Percentiles rank a stretch among this genome's conserved stretches.
phyloP scores from a whole-genome alignment of 129 eudicot species.

The Centrapalus pauciflorus region DNA sequence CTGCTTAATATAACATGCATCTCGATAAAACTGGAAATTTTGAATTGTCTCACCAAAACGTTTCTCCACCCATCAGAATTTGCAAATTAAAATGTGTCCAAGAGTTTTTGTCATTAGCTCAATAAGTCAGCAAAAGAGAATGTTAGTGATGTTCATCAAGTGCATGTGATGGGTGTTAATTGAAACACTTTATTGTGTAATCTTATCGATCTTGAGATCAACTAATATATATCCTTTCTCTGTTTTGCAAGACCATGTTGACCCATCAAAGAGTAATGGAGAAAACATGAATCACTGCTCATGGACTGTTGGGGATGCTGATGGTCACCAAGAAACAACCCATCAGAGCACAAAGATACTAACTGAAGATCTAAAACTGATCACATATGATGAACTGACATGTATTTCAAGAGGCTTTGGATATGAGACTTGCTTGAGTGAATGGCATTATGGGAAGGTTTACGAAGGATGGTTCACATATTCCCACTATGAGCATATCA shows the following conservation, averaged over 20 bases:
- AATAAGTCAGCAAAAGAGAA: too few relatives aligned
- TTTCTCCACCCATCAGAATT: too few relatives aligned
- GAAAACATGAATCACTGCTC: not conserved
- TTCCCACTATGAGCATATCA: not conserved
- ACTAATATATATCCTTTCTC: too few relatives aligned
- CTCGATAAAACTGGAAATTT: too few relatives aligned
- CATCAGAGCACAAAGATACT: not conserved
- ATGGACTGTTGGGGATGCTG: not conserved
- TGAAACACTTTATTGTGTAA: too few relatives aligned
- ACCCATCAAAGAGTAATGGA: not conserved
- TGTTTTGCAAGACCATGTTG: not conserved
- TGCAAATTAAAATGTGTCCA: too few relatives aligned
- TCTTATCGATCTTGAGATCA: too few relatives aligned
- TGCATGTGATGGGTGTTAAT: too few relatives aligned
- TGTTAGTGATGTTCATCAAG: too few relatives aligned
- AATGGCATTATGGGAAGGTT: slow-evolving; percentile 15
- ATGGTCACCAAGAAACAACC: not conserved
- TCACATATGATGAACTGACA: slow-evolving; percentile 13
- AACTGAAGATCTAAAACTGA: not conserved
- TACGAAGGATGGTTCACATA: slow-evolving; percentile 29
- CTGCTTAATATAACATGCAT: too few relatives aligned
- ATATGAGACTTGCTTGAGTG: slow-evolving; percentile 5
- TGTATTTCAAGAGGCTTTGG: slow-evolving; percentile 12
- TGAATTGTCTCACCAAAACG: too few relatives aligned
- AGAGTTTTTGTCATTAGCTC: too few relatives aligned